These are phyloP conservation scores for Cyclotella distinguenda DNA, from an alignment of 108 stramenopile species.

Conservation along the genomic window DNA sequence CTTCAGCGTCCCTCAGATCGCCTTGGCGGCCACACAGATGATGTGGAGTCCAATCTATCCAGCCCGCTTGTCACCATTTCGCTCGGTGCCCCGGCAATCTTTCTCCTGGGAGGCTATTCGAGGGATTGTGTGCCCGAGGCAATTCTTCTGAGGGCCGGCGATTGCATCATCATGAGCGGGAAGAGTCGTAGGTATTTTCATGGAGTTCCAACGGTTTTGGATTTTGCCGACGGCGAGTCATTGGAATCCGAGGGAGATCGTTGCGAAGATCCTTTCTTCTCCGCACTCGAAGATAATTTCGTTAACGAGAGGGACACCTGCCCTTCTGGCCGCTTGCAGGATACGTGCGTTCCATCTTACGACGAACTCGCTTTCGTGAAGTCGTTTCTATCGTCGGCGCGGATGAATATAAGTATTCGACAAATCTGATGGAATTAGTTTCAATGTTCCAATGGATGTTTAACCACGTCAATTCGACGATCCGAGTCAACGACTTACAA, in stretches of 20 bases:
- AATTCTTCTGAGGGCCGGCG: constrained; percentile 43
- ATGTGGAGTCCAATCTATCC: constrained; percentile 45
- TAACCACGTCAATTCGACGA: neutral
- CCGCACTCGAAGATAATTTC: neutral
- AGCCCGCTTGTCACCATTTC: constrained; percentile 48
- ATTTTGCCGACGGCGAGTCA: constrained; percentile 6
- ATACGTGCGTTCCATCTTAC: constrained; percentile 8
- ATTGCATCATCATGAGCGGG: constrained; percentile 45
- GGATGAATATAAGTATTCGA: constrained; percentile 50
- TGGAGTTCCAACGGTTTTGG: constrained; percentile 47
- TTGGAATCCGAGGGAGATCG: neutral
- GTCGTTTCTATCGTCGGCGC: constrained; percentile 38
- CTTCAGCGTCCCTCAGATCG: constrained; percentile 40
- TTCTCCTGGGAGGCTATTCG: constrained; percentile 39
- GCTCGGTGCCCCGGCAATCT: constrained; percentile 45
- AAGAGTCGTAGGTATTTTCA: constrained; percentile 42
- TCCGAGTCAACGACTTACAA: no score
- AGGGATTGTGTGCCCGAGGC: constrained; percentile 25
- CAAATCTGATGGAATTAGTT: constrained; percentile 21
- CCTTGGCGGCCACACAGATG: constrained; percentile 43
- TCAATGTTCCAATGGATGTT: neutral
- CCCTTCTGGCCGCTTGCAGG: neutral
- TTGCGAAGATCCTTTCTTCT: constrained; percentile 13
- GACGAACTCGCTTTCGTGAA: constrained; percentile 37
- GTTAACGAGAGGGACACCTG: neutral